phyloP scores from a whole-genome alignment of 768 basidiomycete species.

The Russula griseocarnosa region DNA sequence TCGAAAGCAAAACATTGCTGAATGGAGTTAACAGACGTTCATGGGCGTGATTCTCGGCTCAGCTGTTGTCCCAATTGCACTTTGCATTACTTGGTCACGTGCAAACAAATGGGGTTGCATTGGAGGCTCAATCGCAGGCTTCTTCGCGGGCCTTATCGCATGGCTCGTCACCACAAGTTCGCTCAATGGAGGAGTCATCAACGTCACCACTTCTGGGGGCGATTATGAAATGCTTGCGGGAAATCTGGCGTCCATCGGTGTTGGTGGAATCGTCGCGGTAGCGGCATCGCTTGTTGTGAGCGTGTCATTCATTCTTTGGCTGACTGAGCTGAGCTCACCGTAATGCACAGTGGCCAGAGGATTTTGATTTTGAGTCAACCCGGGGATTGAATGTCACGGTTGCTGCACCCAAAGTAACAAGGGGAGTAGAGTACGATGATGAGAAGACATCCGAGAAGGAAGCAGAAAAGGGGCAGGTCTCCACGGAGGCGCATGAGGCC shows the following conservation, averaged over 20 bases:
- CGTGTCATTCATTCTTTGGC: neutral
- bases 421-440: slow-evolving; percentile 24
- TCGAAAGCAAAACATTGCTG: neutral
- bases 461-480: slow-evolving; percentile 36
- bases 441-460: slow-evolving; percentile 38
- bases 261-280: slow-evolving; percentile 74
- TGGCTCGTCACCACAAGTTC: slow-evolving; percentile 82
- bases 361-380: slow-evolving; percentile 78
- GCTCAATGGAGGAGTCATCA: slow-evolving; percentile 66
- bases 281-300: slow-evolving; percentile 60
- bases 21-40: slow-evolving; percentile 53
- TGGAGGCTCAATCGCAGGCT: slow-evolving; percentile 65
- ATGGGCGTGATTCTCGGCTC: slow-evolving; percentile 86
- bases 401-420: slow-evolving; percentile 22
- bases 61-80: slow-evolving; percentile 81
- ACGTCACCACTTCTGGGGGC: slow-evolving; percentile 45
- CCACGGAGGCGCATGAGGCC: slow-evolving; percentile 28
- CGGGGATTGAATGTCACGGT: slow-evolving; percentile 65
- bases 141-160: slow-evolving; percentile 63
- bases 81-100: slow-evolving; percentile 79
- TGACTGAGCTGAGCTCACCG: neutral
- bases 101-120: slow-evolving; percentile 86
- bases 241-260: slow-evolving; percentile 79
- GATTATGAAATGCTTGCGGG: slow-evolving; percentile 80
- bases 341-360: slow-evolving; percentile 59